Evolutionary conservation across 345 rosid species (phyloP), one percentile per base, ranked within the genome.

Genomic region (Iberis pinnata): DNA sequence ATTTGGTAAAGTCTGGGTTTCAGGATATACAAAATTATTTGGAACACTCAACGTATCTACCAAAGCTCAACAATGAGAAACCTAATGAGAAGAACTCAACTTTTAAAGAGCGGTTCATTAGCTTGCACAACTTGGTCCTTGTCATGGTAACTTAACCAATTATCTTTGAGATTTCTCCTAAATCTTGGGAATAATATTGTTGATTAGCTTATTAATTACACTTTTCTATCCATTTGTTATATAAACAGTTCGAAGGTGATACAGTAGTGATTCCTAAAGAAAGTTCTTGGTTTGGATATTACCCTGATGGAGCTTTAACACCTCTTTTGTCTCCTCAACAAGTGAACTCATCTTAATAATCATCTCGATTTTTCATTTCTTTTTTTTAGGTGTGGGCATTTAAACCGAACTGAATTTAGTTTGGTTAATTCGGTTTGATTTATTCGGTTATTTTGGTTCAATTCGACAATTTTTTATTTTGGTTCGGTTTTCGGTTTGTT

Each of bases 251-350:
- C 17, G 74, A 82, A 63, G 50, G 73, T 7, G 98, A 87, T 60
- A 81, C 14, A 0, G 77, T 81, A 45, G 67, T 90, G 79, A 76
- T 82, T 43, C 98, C 96, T 4, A 84, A 63, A 77, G 95, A 87
- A 71, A 90, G 88, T 15, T 63, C 80, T 38, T 90, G 93, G 98
- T 87, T 90, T 2, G 95, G 98, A 60, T 87, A 72, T 71, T 90
- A 81, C 49, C 84, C 88, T 0, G 80, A 87, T 37, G 98, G 98
- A 20, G 85, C 78, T 27, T 80, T 76, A 70, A 50, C 63, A 33
- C 81, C 84, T 16, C 69, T 88, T 66, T 14, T 74, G 49, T 56
- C 73, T 45, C 78, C 74, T 44, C 69, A 81, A 65, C 24, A 81
- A 86, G 96, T 88, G 53, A 40, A n/a, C 12, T 12, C 2, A 41